These are phyloP conservation scores for Phytophthora nicotianae DNA, from an alignment of 352 stramenopile genomes.

Conservation along the genomic window DNA sequence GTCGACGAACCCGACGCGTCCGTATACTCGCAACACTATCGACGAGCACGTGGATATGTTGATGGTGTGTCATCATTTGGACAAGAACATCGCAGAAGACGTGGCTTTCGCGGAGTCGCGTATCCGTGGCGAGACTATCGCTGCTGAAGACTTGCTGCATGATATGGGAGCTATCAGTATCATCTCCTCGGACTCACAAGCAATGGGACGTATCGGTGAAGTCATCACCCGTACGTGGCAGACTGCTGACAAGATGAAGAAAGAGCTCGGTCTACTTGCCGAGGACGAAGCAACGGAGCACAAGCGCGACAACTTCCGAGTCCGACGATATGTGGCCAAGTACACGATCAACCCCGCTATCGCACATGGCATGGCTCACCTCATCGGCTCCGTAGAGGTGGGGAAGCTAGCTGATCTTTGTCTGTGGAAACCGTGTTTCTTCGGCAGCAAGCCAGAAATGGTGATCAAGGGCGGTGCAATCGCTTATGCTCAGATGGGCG, in stretches of 20 bases:
- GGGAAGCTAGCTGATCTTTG: constrained; percentile 95
- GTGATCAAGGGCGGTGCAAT: constrained; percentile 96
- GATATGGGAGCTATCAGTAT: constrained; percentile 98
- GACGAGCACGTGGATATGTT: constrained; percentile 99
- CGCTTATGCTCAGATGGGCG: constrained; percentile 96
- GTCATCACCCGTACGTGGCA: constrained; percentile 97
- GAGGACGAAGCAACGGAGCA: constrained; percentile 75
- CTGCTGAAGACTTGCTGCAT: constrained; percentile 97
- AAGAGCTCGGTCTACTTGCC: constrained; percentile 85
- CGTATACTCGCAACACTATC: constrained; percentile 97
- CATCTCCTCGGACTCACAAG: constrained; percentile 96
- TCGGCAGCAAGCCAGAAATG: constrained; percentile 96
- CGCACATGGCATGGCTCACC: constrained; percentile 95
- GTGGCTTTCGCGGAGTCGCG: constrained; percentile 97
- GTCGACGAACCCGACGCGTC: constrained; percentile 96
- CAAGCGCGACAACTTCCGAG: constrained; percentile 94
- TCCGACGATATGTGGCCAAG: constrained; percentile 96
- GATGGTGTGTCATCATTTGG: constrained; percentile 98
- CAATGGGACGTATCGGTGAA: constrained; percentile 97
- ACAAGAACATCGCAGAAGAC: constrained; percentile 96
- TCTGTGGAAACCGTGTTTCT: constrained; percentile 95
- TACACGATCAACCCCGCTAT: constrained; percentile 99
- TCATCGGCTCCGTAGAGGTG: constrained; percentile 94
- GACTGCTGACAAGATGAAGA: constrained; percentile 99
- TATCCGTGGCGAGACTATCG: constrained; percentile 97